These are phyloP conservation scores for Aspergillus taichungensis DNA, from an alignment of 495 filamentous ascomycete species.

Conservation along the genomic window DNA sequence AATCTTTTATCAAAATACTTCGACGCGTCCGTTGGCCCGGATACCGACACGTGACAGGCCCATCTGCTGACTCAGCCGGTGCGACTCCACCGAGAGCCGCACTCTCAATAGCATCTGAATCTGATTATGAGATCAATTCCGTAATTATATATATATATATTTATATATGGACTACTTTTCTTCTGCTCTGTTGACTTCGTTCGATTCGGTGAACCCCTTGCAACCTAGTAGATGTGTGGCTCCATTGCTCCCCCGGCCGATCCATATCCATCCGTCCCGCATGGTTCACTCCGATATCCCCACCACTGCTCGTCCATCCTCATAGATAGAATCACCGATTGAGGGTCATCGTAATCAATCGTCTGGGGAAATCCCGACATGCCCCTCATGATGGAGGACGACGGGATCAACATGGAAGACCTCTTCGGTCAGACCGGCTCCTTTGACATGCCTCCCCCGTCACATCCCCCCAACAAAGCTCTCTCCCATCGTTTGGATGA, in stretches of 20 bases:
- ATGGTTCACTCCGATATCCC: neutral
- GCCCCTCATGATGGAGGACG: slow-evolving; percentile 58
- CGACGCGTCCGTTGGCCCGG: slow-evolving; percentile 13
- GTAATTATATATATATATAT: too few relatives aligned
- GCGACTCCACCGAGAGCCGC: slow-evolving; percentile 6
- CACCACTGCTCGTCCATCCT: neutral
- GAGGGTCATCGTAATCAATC: too few relatives aligned
- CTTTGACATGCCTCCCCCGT: slow-evolving; percentile 40
- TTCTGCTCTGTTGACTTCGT: too few relatives aligned
- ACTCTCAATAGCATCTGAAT: too few relatives aligned
- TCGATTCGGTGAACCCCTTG: too few relatives aligned
- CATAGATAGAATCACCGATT: too few relatives aligned
- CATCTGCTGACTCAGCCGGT: slow-evolving; percentile 14
- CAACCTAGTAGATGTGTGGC: too few relatives aligned
- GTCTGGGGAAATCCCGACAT: slow-evolving; percentile 12
- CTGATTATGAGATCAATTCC: too few relatives aligned
- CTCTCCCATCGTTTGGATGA: slow-evolving; percentile 70
- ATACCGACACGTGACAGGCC: slow-evolving; percentile 14
- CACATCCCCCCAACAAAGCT: slow-evolving; percentile 50
- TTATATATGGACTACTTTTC: too few relatives aligned
- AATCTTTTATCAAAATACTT: too few relatives aligned
- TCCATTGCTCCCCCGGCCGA: too few relatives aligned
- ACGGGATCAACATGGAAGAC: slow-evolving; percentile 61
- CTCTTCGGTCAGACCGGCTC: slow-evolving; percentile 64
- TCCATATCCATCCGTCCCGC: too few relatives aligned